phyloP scores from a whole-genome alignment of 2,329 filamentous ascomycete genomes.

The Byssochlamys sp. region DNA sequence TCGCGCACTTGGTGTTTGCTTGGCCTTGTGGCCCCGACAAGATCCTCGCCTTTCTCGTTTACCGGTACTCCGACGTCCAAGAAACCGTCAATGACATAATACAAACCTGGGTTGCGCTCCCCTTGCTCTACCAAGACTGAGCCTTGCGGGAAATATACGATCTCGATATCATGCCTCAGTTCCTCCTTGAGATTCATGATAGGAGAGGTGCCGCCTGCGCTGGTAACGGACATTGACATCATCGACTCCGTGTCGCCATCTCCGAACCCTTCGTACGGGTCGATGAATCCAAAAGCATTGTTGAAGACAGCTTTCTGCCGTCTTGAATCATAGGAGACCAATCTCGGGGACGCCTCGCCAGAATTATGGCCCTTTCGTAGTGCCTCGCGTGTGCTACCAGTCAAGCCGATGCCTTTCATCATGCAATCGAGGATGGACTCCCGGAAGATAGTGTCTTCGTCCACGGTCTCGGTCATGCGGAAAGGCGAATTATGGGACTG shows the following conservation, averaged over 20 bases:
- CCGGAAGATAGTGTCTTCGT: slow-evolving; percentile 81
- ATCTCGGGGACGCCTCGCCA: slow-evolving; percentile 70
- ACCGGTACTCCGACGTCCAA: slow-evolving; percentile 81
- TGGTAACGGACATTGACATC: slow-evolving; percentile 56
- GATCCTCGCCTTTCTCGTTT: slow-evolving; percentile 46
- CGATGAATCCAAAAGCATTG: slow-evolving; percentile 87
- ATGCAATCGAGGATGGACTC: slow-evolving; percentile 89
- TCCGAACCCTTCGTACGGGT: slow-evolving; percentile 60
- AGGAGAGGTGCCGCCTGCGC: slow-evolving; percentile 52
- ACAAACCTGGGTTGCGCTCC: slow-evolving; percentile 88
- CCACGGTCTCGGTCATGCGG: slow-evolving; percentile 68
- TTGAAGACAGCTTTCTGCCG: slow-evolving; percentile 70
- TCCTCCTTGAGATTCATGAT: slow-evolving; percentile 64
- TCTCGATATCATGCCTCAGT: slow-evolving; percentile 84
- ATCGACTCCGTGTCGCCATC: slow-evolving; percentile 84
- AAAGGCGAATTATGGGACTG: slow-evolving; percentile 27
- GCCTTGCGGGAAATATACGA: slow-evolving; percentile 91
- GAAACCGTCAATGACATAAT: slow-evolving; percentile 96
- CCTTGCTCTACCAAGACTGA: slow-evolving; percentile 93
- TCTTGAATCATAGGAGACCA: slow-evolving; percentile 74
- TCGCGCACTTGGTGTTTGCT: slow-evolving; percentile 19
- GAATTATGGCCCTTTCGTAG: slow-evolving; percentile 59
- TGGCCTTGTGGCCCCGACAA: slow-evolving; percentile 26
- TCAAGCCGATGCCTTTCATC: slow-evolving; percentile 83
- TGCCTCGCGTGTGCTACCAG: slow-evolving; percentile 52